Evolutionary conservation across 176 grass and related monocot species (phyloP), one percentile per base, ranked within the genome.

Genomic region (Typha latifolia): DNA sequence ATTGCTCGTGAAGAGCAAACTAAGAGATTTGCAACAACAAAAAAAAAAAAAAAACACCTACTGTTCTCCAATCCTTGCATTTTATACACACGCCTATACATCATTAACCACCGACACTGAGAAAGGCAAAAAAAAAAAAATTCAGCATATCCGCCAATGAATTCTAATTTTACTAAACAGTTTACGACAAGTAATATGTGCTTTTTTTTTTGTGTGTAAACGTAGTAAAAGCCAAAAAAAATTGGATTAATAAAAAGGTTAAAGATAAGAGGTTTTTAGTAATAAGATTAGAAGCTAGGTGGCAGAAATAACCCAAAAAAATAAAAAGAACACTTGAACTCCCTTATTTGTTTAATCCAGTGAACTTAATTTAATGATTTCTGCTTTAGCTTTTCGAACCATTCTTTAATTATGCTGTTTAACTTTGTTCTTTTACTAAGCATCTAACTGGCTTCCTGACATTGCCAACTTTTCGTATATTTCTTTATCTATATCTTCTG

Each of bases 321-420:
- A 1, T 0, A 43, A 43, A 29, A 43, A 43, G 37, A 43, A 9
- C 37, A 43, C 68, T 51, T 49, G 62, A 65, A 63, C 51, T 48
- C 77, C 64, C 82, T 69, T 73, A 51, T 49, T 15, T 48, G 47
- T 66, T 83, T 80, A 80, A 31, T 70, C 61, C 43, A 63, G 23
- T 26, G 59, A 69, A 67, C 62, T 81, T 84, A 84, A 74, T 74
- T 78, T 71, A 57, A 68, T 71, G 73, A 43, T 29, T 43, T 43
- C 37, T 43, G 8, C 37, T 81, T 84, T 84, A 81, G 73, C 64
- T 81, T 88, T 84, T 88, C 32, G 66, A 84, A 84, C 69, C 73
- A 70, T 78, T 49, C 77, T 88, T 88, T 84, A 88, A 81, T 81
- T 77, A 71, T 88, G 81, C 62, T 88, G 81, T 67, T 88, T 81